Evolutionary conservation across 345 rosid genomes (phyloP), one percentile per base, ranked within the genome.

Genomic region (Salix purpurea): DNA sequence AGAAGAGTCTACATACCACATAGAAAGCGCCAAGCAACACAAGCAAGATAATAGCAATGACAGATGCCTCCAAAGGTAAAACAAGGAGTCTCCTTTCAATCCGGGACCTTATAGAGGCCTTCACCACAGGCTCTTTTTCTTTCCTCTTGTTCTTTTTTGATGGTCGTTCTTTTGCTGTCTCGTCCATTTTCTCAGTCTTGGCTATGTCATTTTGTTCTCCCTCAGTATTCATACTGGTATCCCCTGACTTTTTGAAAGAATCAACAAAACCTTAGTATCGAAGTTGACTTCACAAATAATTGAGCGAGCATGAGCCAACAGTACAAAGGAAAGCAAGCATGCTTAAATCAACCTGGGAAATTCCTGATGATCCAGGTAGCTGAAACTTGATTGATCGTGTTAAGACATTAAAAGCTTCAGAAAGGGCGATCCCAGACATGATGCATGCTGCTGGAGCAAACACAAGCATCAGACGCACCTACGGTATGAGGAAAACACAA

Each of bases 371-470:
- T 71, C 90, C 90, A 15, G 88, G 86, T 46, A 93, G 81, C 80
- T 93, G 98, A 83, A 92, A 96, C 88, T 96, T 96, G 80, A 96
- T 89, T 79, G 99, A 96, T 64, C 87, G 77, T 40, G 99, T 93
- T 76, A 93, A 88, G 82, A 92, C 92, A 83, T 88, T 91, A 87
- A 96, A 93, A 79, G 99, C 92, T 86, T 96, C 95, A 76, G 99
- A 96, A 58, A 96, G 92, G 74, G 99, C 97, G 81, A 96, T 96
- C 66, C 99, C 99, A 87, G 99, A 96, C 91, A 89, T 84, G 78
- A 96, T 96, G 87, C 99, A 96, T 71, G 99, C 99, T 58, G 99
- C 99, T 74, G 99, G 99, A 84, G 99, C 99, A 88, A 96, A 83
- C 44, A 96, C 99, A 76, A 96, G 98, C 99, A 96, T 96, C 79